Base-by-base conservation (phyloP, 139 green algal species). In the Yamagishiella unicocca region DNA sequence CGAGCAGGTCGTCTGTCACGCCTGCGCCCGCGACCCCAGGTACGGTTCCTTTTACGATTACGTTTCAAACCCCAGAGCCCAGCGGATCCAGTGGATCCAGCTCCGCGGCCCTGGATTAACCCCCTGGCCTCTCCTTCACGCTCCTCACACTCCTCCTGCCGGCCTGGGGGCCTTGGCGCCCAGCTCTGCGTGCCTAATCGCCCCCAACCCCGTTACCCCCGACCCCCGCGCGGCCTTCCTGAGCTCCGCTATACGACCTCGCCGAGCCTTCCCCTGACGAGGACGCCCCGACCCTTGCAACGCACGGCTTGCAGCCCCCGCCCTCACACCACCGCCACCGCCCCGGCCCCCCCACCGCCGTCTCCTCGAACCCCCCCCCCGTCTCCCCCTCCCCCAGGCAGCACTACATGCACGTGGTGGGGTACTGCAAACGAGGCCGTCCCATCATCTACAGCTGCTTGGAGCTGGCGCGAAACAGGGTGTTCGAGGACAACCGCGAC, bases 331-430 rank as follows among this genome's bases (percentile, higher is more conserved):
- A n/a, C n/a, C 50, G 12, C 50, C 50, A 25, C 50, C 50, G 17
- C 50, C 50, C 50, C 50, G 50, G 50, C 50, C 50, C 50, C 17
- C 50, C 55, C 55, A 19, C 55, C 12, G 12, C 50, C 12, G 12
- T 17, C 50, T 58, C 55, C 55, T 29, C 55, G 21, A 66, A 6
- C 46, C 68, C 50, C 45, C 6, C 43, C 35, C 83, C 38, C 46
- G 45, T 14, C 84, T 9, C 42, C 43, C 43, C 1, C 21, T 9
- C 43, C 1, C 43, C 8, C 43, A 80, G 84, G 19, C 86, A 83
- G 4, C 95, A 97, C 83, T 97, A 96, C 93, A 96, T 97, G 95
- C 94, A 97, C 38, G 77, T 95, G 46, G 82, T 91, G 31, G 90
- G 93, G 2, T 78, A 85, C 72, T 90, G 92, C 86, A 71, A 55